A percentile compares a stretch with the other conserved stretches of the same genome.
These are phyloP conservation scores for Zygosaccharomyces kombuchaensis DNA, from an alignment of 805 yeast genomes.

Conservation along the genomic window DNA sequence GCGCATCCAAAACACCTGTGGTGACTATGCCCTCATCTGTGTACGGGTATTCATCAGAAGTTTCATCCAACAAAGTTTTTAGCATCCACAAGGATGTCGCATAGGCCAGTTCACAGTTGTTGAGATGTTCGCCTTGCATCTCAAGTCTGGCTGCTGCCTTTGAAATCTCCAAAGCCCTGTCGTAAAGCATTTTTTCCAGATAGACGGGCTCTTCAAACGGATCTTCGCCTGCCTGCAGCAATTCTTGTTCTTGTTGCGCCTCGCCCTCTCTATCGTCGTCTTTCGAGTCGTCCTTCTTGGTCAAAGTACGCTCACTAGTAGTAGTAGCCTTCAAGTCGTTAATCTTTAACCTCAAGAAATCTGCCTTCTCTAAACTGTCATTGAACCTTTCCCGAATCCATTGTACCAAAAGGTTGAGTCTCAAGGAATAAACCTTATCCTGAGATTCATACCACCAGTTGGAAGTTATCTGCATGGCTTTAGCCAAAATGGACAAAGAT, in stretches of 20 bases:
- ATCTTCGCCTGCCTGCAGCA: constrained; percentile 12
- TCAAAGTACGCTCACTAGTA: constrained; percentile 6
- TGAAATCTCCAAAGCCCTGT: constrained; percentile 89
- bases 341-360: constrained; percentile 57
- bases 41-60: constrained; percentile 27
- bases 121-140: constrained; percentile 51
- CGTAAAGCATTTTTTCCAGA: constrained; percentile 85
- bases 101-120: constrained; percentile 81
- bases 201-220: constrained; percentile 37
- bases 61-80: constrained; percentile 68
- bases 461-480: constrained; percentile 80
- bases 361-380: constrained; percentile 86
- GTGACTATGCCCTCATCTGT: constrained; percentile 31
- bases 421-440: constrained; percentile 39
- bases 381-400: constrained; percentile 89
- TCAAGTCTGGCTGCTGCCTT: constrained; percentile 89
- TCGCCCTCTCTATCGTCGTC: constrained; percentile 12
- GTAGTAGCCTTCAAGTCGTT: constrained; percentile 26
- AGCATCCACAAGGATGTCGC: constrained; percentile 95
- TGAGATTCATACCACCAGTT: constrained; percentile 76
- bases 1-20: constrained; percentile 53
- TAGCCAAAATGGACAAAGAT: constrained; percentile 73
- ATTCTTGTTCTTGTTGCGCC: constrained; percentile 7
- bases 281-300: constrained; percentile 11
- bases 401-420: constrained; percentile 69